Base-by-base conservation (phyloP, 768 basidiomycete genomes). In the Rossbeevera mucosa region DNA sequence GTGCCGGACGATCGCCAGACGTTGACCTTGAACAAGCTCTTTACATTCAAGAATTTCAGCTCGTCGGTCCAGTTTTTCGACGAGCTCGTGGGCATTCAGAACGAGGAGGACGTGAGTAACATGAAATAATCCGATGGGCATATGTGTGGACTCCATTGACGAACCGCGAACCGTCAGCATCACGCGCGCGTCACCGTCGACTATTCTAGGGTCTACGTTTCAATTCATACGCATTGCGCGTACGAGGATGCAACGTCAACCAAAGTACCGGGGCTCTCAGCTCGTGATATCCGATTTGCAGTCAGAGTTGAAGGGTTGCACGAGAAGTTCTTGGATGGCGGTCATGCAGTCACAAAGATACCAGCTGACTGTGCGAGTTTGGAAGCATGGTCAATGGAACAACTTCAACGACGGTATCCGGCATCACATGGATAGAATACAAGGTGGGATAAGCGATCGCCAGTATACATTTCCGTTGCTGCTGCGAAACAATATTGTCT, bases 231-330 rank as follows among this genome's bases (percentile, higher is more conserved):
- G 2, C 68, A 70, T 26, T 48, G 59, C 18, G 69, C 69, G 6
- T 57, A 60, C 31, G 25, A 43, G n/a, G 62, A 56, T 12, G 43
- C 44, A 5, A 51, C 54, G 16, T 40, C 59, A 26, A 43, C 49
- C 51, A 53, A 55, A 47, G 33, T 68, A 26, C 70, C 78, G 0
- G 76, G 79, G 12, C 72, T 82, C 41, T 81, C 81, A 0, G 59
- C 66, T 5, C 77, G 77, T 26, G 82, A 83, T 55, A 50, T 80
- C 28, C 77, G 80, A 43, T 64, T 81, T 29, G 81, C 79, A 7
- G 62, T 65, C 7, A 64, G 66, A 12, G 56, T 76, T n/a, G 79
- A 83, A 56, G 52, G 54, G 47, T 43, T 70, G 33, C 66, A 71
- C 36, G 36, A 57, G 16, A 47, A 7, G 18, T 70, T 68, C 48